Evolutionary conservation across 2,329 filamentous ascomycete genomes (phyloP), one percentile per base, ranked within the genome.

Genomic region (Alternaria postmessia): DNA sequence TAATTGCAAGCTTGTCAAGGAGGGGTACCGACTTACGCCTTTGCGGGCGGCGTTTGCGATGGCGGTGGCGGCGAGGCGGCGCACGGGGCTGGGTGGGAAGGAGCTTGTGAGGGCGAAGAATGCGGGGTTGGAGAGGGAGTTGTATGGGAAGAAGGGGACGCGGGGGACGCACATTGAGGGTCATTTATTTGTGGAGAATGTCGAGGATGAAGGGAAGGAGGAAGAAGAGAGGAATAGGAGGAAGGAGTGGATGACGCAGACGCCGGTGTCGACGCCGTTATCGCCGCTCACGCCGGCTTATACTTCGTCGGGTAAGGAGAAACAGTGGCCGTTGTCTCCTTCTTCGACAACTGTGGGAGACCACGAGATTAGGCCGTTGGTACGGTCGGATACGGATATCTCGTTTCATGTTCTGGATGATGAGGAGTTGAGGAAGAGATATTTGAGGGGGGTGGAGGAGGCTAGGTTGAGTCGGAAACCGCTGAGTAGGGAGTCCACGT

Each of bases 21-120:
- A 58, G 1, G 75, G 77, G 1, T 77, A 73, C 28, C 28, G 57
- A 16, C 70, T 79, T 63, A 77, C 69, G 32, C 67, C 74, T 56
- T 60, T 79, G 24, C 55, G 78, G 6, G 72, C 73, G 2, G 72
- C 70, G 3, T 75, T 78, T 54, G 66, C 68, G 1, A 60, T 77
- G 16, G 66, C 65, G 4, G 65, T 61, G 16, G 73, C 68, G 3
- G 73, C 71, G 36, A 64, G 61, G 44, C n/a, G 59, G 12, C 64
- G 59, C n/a, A 73, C 66, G 14, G 75, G 69, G 0, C 11, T 74
- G 24, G 58, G 54, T 0, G 64, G 57, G 6, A 54, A 51, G 18
- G 64, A 70, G 36, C 34, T 77, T 4, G 47, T 77, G 0, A 57
- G 65, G 7, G 57, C 51, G 12, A 48, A 72, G 8, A 68, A 52